A percentile compares a stretch with the other conserved stretches of the same genome.
phyloP scores from a whole-genome alignment of 73 alveolate genomes.

The Symbiodinium pilosum region DNA sequence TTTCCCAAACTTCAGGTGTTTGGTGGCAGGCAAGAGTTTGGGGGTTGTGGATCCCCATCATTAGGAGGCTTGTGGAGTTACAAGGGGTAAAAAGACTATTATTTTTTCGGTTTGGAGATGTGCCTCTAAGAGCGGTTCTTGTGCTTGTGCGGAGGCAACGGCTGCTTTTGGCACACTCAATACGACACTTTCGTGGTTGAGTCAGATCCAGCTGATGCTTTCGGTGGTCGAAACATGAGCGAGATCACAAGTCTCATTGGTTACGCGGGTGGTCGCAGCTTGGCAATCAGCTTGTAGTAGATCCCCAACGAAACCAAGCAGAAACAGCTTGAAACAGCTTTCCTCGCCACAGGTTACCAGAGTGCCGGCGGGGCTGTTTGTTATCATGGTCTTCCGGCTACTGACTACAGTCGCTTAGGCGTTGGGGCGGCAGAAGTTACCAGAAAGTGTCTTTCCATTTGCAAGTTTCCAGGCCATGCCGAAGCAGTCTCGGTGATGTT shows the following conservation, averaged over 20 bases:
- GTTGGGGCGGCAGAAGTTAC: not conserved
- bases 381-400: conserved; percentile 64
- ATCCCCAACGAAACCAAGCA: too few relatives aligned
- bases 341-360: conserved; percentile 19
- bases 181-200: conserved; percentile 67
- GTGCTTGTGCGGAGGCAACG: too few relatives aligned
- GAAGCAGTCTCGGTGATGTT: conserved; percentile 60
- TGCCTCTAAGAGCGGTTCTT: too few relatives aligned
- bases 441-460: not conserved
- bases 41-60: too few relatives aligned
- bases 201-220: conserved; percentile 43
- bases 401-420: conserved; percentile 62
- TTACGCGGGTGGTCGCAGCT: conserved; percentile 76
- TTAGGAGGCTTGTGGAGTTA: too few relatives aligned
- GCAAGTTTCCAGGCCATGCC: conserved; percentile 30
- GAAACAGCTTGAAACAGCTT: not conserved
- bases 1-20: too few relatives aligned
- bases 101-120: too few relatives aligned
- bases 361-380: conserved; percentile 84
- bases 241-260: conserved; percentile 75
- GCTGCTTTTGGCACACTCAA: conserved; percentile 95
- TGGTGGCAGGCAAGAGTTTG: too few relatives aligned
- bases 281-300: not conserved
- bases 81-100: too few relatives aligned
- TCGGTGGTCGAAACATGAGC: conserved; percentile 30